Conservation (phyloP, 2,329 filamentous ascomycete species). For the Colletotrichum sansevieriae region DNA sequence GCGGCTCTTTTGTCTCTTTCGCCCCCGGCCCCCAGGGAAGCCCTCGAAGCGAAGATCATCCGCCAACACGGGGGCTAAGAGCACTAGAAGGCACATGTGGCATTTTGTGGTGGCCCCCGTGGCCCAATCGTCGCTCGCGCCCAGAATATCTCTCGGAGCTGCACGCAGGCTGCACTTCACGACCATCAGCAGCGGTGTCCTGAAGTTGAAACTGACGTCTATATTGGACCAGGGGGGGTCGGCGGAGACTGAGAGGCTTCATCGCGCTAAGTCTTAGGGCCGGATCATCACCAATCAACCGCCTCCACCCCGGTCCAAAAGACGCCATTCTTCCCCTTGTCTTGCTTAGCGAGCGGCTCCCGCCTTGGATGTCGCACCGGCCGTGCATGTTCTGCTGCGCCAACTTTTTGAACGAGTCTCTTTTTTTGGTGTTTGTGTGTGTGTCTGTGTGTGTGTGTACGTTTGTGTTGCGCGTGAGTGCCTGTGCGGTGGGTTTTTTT, state of each 20-base stretch:
- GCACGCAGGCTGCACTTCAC: conserved; percentile 29
- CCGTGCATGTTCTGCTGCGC: conserved; percentile 31
- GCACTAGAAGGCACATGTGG: not conserved
- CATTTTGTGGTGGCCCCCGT: not conserved
- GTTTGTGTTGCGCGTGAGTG: not conserved
- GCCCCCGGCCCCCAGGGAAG: not conserved
- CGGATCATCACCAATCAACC: conserved; percentile 15
- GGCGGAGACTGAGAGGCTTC: conserved; percentile 16
- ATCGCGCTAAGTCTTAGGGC: conserved; percentile 28
- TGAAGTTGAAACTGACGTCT: conserved; percentile 42
- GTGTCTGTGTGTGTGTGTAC: not conserved
- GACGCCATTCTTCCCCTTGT: conserved; percentile 33
- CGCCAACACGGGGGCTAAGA: conserved; percentile 31
- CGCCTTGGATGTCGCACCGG: conserved; percentile 25
- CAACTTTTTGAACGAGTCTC: conserved; percentile 11
- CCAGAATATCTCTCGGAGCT: conserved; percentile 35
- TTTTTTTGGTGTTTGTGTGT: conserved; percentile 10
- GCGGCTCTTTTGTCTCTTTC: conserved; percentile 36
- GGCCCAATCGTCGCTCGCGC: conserved; percentile 12
- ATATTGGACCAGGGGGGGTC: conserved; percentile 20
- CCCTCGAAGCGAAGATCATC: conserved; percentile 28
- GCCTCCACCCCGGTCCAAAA: conserved; percentile 7
- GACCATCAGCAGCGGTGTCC: conserved; percentile 33
- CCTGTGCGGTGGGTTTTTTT: conserved; percentile 17
- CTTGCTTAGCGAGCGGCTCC: conserved; percentile 41